Evolutionary conservation across 164 flowering plant species (phyloP), one percentile per base, ranked within the genome.

Genomic region (Platanus orientalis): DNA sequence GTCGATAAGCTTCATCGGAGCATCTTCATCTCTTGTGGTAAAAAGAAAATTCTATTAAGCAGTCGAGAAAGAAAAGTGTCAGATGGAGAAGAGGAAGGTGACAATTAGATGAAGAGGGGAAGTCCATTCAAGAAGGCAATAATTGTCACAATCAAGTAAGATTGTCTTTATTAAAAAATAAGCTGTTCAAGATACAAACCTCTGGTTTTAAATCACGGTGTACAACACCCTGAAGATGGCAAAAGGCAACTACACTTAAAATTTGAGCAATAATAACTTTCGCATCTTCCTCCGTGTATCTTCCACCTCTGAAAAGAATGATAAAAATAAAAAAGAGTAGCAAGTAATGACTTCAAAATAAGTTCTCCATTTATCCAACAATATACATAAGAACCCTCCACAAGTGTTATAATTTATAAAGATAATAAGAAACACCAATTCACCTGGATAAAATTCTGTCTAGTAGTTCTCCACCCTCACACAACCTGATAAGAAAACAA

Each of bases 151-250:
- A n/a, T n/a, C n/a, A n/a, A n/a, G n/a, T n/a, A n/a, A n/a, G n/a
- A n/a, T n/a, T n/a, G n/a, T n/a, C n/a, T n/a, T n/a, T n/a, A n/a
- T n/a, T n/a, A n/a, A n/a, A n/a, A n/a, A 63, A 42, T 3, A n/a
- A 27, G 26, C 17, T 42, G 23, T 21, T 30, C 20, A 87, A 85
- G 72, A 83, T 83, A 13, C 50, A 57, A 63, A 88, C 97, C 97
- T 90, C 97, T n/a, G 97, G 95, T 71, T 90, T 88, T 19, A 90
- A 68, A 79, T 90, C 97, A 48, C 97, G 89, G 62, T 90, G 97
- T 26, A 88, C 95, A 65, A 90, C 95, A 65, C 97, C 97, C 72
- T 90, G 97, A 62, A 88, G 84, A 79, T 88, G 97, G 66, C 89
- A 90, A 69, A 77, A 90, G 20, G 95, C 80, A 58, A 81, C 91